Evolutionary conservation across 345 rosid genomes (phyloP), one percentile per base, ranked within the genome.

Genomic region (Eucalyptus curtisii): DNA sequence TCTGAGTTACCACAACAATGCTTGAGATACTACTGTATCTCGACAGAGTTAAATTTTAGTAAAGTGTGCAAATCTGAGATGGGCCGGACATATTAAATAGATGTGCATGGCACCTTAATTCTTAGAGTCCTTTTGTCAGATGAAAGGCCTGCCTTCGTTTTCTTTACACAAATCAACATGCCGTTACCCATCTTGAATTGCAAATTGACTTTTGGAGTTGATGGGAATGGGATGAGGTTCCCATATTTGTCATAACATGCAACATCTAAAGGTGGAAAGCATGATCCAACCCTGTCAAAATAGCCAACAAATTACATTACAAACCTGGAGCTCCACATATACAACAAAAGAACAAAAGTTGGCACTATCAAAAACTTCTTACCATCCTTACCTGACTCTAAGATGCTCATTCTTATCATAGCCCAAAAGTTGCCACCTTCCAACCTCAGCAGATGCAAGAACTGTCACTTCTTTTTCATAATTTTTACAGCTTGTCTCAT

Each of bases 271-370:
- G 86, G 87, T 48, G 93, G 93, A 87, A 94, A 91, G 53, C 66
- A 87, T 24, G 93, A 93, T 89, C 98, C 98, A 47, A 94, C 93
- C 91, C 98, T 96, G 93, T 81, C 50, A 89, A 76, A 49, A 40
- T 76, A 76, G 45, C 30, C 84, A 44, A 40, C 44, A 76, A 40
- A 76, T 44, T 49, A 86, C 87, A 50, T 49, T 19, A 31, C 7
- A 86, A 86, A 52, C 55, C 87, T 52, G 45, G 45, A 52, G 84
- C 47, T 11, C 47, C 84, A 76, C 30, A 40, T 40, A 20, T 6
- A 13, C 25, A 40, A 20, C 84, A 76, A 37, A 76, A 76, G 82
- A 37, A 76, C 55, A 24, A 76, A 76, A 76, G 24, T 40, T 22
- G 9, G 84, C 40, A 40, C 15, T 76, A 20, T 76, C 84, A 40